phyloP scores from a whole-genome alignment of 169 alveolate genomes.

The Plasmodium inui region DNA sequence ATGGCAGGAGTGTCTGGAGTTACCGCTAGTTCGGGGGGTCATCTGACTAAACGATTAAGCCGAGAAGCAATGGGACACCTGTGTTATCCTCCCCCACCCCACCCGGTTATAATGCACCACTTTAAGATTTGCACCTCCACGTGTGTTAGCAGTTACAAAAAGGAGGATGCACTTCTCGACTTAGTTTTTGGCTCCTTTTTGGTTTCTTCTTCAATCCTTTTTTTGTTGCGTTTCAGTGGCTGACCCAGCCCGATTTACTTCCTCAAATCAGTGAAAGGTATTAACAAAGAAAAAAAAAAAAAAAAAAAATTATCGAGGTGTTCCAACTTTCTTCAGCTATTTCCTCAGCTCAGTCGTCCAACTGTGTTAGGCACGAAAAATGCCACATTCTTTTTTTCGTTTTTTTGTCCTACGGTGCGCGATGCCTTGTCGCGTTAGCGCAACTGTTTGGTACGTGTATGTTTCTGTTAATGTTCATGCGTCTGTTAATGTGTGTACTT shows the following conservation, averaged over 20 bases:
- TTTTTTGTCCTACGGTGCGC: neutral
- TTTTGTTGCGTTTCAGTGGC: neutral
- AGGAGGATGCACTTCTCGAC: neutral
- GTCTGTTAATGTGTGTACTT: neutral
- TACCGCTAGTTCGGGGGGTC: neutral
- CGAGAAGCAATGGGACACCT: neutral
- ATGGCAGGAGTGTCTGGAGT: neutral
- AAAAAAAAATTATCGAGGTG: neutral
- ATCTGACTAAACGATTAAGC: neutral
- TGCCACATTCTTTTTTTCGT: neutral
- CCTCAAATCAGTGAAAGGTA: neutral
- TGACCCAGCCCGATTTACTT: neutral
- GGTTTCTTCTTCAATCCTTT: neutral
- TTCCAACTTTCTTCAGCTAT: neutral
- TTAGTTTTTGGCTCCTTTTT: neutral
- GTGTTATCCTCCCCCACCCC: neutral
- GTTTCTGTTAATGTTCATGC: neutral
- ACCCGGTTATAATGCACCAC: neutral
- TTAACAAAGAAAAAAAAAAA: too few relatives aligned
- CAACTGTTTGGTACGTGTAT: neutral
- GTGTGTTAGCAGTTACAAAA: neutral
- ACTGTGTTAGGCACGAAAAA: neutral
- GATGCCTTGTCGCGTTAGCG: neutral
- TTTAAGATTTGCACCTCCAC: neutral
- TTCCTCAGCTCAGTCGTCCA: neutral